Evolutionary conservation across 163 green algal species (phyloP), one percentile per base, ranked within the genome.

Genomic region (Scenedesmus sp.): DNA sequence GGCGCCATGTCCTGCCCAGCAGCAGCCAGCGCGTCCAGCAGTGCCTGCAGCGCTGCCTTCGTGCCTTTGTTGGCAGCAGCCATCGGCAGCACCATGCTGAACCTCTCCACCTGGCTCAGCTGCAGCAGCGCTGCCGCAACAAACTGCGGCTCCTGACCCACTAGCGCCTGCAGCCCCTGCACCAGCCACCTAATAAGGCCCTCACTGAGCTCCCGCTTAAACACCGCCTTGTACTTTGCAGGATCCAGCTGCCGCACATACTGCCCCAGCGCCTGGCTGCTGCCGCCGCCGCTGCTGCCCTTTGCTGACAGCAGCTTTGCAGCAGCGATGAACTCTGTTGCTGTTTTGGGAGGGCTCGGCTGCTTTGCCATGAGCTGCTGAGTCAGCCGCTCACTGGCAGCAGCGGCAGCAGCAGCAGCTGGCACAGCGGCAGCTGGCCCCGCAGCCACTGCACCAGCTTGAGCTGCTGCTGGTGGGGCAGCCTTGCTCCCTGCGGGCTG

Each of bases 31-130:
- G 46, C 8, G 9, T 89, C 62, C 62, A 92, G 15, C 59, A 92
- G 60, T 34, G 18, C 55, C 57, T 84, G 60, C 88, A 92, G 57
- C 34, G 5, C 18, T 23, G 20, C 66, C 8, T 66, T 64, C 8
- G 59, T 64, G 54, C 81, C 70, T n/a, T 88, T 74, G 16, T 70
- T 88, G 4, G 54, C 54, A 0, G 66, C 10, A 4, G 64, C 81
- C 88, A 92, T 88, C 16, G 64, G 46, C 81, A 84, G 12, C 52
- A 82, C 81, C 26, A 92, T 92, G 3, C 62, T 64, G 74, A 88
- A 92, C 15, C 88, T 56, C 52, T 67, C 54, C 52, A 92, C 88
- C 26, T 87, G 9, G 4, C 18, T 56, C 81, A 92, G 62, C 20
- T 77, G 59, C 88, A 57, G 34, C 46, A 92, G 64, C 8, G 59